These are phyloP conservation scores for Acacia melanoxylon DNA, from an alignment of 306 rosid genomes.

Conservation along the genomic window DNA sequence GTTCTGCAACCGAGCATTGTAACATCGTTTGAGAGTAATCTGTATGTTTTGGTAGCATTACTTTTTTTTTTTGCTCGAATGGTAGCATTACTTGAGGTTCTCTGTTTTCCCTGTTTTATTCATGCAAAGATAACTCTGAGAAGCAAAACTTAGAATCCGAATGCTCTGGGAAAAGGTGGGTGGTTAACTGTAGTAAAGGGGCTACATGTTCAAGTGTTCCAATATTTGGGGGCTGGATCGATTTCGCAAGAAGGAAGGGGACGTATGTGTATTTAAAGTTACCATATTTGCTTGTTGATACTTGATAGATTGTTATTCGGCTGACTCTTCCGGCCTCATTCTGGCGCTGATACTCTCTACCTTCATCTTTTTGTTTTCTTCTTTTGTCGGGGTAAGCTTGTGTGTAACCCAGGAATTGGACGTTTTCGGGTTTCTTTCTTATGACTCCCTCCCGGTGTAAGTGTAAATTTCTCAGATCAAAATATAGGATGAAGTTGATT, in stretches of 20 bases:
- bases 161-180: not conserved
- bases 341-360: not conserved
- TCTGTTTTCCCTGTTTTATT: not conserved
- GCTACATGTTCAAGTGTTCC: not conserved
- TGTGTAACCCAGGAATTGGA: not conserved
- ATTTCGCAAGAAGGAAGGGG: not conserved
- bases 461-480: too few relatives aligned
- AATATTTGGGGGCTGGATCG: not conserved
- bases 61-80: too few relatives aligned
- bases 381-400: too few relatives aligned
- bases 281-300: not conserved
- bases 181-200: not conserved
- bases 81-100: conserved; percentile 6
- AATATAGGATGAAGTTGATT: too few relatives aligned
- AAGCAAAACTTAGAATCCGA: not conserved
- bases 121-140: conserved; percentile 1
- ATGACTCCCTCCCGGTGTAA: too few relatives aligned
- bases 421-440: not conserved
- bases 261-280: not conserved
- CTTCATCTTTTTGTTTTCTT: not conserved
- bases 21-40: too few relatives aligned
- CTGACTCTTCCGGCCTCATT: not conserved
- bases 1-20: too few relatives aligned
- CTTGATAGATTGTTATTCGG: too few relatives aligned
- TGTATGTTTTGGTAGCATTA: too few relatives aligned